Base-by-base conservation (phyloP, 2,329 filamentous ascomycete species). In the Ilyonectria robusta region DNA sequence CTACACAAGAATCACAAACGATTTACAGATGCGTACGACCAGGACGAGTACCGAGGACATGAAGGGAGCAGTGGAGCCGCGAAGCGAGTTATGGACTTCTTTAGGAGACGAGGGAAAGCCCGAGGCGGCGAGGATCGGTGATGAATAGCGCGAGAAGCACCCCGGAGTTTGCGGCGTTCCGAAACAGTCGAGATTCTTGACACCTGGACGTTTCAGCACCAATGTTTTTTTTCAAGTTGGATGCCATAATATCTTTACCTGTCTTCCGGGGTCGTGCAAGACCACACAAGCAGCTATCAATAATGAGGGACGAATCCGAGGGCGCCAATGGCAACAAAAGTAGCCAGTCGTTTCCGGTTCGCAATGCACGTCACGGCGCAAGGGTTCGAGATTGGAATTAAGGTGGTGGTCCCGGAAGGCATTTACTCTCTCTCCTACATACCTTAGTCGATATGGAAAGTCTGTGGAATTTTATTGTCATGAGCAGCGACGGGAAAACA, bases 31-130 rank as follows among this genome's bases (percentile, higher is more conserved):
- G 94, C 93, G 2, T 98, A 97, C 78, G 94, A 97, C 67, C 92
- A 94, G 72, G 88, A 89, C 56, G 87, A 87, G 68, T 86, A 84
- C 40, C 85, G 86, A 59, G 89, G 91, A 59, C 91, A 94, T 76
- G 91, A 91, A 35, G 95, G 95, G 50, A 97, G 93, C 80, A 95
- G 91, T 70, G 94, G 94, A 63, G 93, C 94, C 3, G 94, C 95
- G 15, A 92, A 95, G 79, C 91, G 94, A 78, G 96, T 99, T 44
- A 98, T 99, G 95, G 95, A 99, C 83, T 97, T 98, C 81, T 99
- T 99, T 85, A 88, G 96, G 75, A 88, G 95, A 79, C 89, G 95
- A 78, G 94, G 93, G 62, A 94, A 92, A 83, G 93, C 91, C 73
- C 86, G 92, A 77, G 88, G 86, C 62, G 87, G 86, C 42, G 87